phyloP scores from a whole-genome alignment of 1,284 basidiomycete genomes.

The Malassezia dermatis region DNA sequence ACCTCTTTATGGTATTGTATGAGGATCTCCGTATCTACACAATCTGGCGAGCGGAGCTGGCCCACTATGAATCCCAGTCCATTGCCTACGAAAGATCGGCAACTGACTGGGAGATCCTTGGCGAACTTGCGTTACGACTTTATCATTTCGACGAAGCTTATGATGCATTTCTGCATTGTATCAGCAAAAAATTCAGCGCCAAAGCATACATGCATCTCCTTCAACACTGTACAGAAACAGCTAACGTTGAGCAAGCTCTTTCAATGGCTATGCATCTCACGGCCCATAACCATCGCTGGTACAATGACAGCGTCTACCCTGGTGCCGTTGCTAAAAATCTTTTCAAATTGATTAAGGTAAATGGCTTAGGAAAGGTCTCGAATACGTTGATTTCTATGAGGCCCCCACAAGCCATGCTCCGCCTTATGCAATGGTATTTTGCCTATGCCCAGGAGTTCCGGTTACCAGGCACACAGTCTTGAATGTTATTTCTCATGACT shows the following conservation, averaged over 20 bases:
- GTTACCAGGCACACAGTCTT: slow-evolving; percentile 17
- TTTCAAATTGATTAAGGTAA: slow-evolving; percentile 85
- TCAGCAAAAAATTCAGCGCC: slow-evolving; percentile 75
- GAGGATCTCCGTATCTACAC: slow-evolving; percentile 99
- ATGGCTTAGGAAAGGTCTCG: slow-evolving; percentile 85
- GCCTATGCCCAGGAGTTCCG: slow-evolving; percentile 27
- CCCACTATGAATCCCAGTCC: slow-evolving; percentile 94
- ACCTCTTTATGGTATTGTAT: slow-evolving; percentile 95
- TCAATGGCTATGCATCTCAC: slow-evolving; percentile 85
- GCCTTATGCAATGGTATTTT: slow-evolving; percentile 22
- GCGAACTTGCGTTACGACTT: slow-evolving; percentile 78
- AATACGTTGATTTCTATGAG: slow-evolving; percentile 84
- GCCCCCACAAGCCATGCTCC: slow-evolving; percentile 30
- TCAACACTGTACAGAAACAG: slow-evolving; percentile 87
- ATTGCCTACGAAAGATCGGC: slow-evolving; percentile 94
- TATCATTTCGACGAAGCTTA: slow-evolving; percentile 96
- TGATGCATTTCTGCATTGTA: slow-evolving; percentile 87
- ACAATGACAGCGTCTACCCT: slow-evolving; percentile 61
- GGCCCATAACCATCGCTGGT: slow-evolving; percentile 67
- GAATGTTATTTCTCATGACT: background rate
- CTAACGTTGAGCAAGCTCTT: slow-evolving; percentile 76
- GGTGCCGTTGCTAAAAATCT: slow-evolving; percentile 77
- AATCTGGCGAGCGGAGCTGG: slow-evolving; percentile 97
- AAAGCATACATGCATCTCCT: slow-evolving; percentile 86
- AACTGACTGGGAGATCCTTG: slow-evolving; percentile 95